Evolutionary conservation across 2,329 filamentous ascomycete genomes (phyloP).

Genomic region (Drechslera avenae): DNA sequence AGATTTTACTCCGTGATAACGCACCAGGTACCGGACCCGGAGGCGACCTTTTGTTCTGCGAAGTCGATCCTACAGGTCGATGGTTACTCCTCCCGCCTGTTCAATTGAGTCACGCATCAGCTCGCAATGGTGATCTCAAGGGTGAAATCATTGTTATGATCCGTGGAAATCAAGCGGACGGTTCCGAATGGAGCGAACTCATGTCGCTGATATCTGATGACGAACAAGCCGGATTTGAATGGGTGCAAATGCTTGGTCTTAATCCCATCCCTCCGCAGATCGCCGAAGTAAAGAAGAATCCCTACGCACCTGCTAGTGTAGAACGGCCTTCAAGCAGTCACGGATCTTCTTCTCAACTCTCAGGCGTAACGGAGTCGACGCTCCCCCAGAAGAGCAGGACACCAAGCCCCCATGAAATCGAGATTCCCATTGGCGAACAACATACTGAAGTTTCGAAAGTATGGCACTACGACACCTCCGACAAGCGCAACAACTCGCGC

Average conservation of each 20-base stretch:
- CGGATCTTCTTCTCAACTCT: constrained; percentile 58
- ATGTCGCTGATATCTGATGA: constrained; percentile 77
- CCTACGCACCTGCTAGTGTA: constrained; percentile 57
- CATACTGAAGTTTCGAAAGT: constrained; percentile 54
- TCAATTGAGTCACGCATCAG: constrained; percentile 73
- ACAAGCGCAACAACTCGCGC: constrained; percentile 34
- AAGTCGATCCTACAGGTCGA: constrained; percentile 75
- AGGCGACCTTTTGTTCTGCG: constrained; percentile 90
- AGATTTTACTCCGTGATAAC: constrained; percentile 84
- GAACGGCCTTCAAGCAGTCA: constrained; percentile 55
- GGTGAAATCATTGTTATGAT: constrained; percentile 86
- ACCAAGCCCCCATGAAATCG: constrained; percentile 59
- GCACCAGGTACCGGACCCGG: constrained; percentile 66
- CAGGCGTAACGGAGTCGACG: constrained; percentile 40
- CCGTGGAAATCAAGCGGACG: constrained; percentile 67
- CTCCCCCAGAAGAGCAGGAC: constrained; percentile 48
- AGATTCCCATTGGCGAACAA: constrained; percentile 67
- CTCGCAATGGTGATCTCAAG: constrained; percentile 73
- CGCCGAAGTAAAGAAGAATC: constrained; percentile 52
- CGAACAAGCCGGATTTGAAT: constrained; percentile 79
- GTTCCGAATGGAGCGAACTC: constrained; percentile 79
- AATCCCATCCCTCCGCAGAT: constrained; percentile 66
- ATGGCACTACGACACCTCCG: constrained; percentile 50
- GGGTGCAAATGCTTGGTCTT: constrained; percentile 82
- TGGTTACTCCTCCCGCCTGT: constrained; percentile 94